A percentile compares a stretch with the other conserved stretches of the same genome.
phyloP scores from a whole-genome alignment of 1,284 basidiomycete species.

The Melampsora medusae region DNA sequence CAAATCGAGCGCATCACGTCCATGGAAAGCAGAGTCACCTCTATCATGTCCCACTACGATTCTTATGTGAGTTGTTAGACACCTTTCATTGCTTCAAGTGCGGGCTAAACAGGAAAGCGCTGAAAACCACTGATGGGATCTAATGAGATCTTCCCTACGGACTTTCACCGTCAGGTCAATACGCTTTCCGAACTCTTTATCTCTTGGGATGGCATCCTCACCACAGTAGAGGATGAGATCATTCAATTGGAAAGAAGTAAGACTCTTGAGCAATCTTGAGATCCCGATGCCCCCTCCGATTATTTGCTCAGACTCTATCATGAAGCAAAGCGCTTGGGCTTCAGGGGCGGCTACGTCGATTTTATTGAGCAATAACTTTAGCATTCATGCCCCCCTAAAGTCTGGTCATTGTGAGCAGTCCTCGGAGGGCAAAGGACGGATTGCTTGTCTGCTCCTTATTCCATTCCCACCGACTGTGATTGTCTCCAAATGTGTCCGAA shows the following conservation, averaged over 20 bases:
- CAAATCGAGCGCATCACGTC: conserved; percentile 30
- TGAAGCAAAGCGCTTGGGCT: not conserved
- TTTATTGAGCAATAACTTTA: not conserved
- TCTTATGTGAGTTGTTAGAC: conserved; percentile 47
- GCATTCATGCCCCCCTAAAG: not conserved
- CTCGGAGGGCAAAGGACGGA: not conserved
- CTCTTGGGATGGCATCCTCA: conserved; percentile 49
- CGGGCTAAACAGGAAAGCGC: not conserved
- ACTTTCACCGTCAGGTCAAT: conserved; percentile 46
- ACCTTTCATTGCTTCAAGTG: not conserved
- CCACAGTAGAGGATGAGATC: conserved; percentile 47
- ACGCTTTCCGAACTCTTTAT: conserved; percentile 51
- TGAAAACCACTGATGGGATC: not conserved
- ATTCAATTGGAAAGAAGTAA: conserved; percentile 46
- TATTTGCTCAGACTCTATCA: too few relatives aligned
- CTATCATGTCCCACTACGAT: conserved; percentile 48
- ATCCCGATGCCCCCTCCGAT: conserved; percentile 16
- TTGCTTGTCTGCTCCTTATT: not conserved
- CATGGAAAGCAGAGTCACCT: conserved; percentile 46
- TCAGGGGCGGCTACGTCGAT: not conserved
- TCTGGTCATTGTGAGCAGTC: not conserved
- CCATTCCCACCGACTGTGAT: not conserved
- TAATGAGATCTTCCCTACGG: not conserved
- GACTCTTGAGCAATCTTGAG: conserved; percentile 13
- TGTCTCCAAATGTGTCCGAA: not conserved